Evolutionary conservation across 768 basidiomycete species (phyloP), one percentile per base, ranked within the genome.

Genomic region (Xerocomus brunneocitrinus): DNA sequence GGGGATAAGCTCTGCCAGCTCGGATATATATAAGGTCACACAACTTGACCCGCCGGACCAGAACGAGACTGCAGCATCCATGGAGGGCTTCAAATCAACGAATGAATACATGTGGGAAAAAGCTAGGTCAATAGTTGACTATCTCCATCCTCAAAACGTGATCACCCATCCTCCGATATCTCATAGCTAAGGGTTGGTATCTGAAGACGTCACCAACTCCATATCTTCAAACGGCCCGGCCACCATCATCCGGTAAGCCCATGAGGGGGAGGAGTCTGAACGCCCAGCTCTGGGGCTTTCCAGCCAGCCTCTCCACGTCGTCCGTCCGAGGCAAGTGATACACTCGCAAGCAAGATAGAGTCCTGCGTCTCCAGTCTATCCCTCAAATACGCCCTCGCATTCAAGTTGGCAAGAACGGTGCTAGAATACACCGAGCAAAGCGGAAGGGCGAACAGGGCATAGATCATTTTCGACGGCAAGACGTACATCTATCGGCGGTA

Each of bases 321-420:
- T 8, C 28, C 28, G 13, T 44, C 16, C 5, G 42, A 27, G n/a
- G 3, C 38, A n/a, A 39, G 38, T 39, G 38, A 1, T 8, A 10
- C 16, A 28, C 42, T 14, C 0, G 43, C 19, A 9, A 35, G 43
- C 14, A 28, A 38, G 19, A 80, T 79, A 44, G n/a, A n/a, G n/a
- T 83, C 16, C 19, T 12, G 13, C 10, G 71, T 1, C 76, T 8
- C 28, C 5, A 24, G 2, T 8, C 25, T 13, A 7, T 16, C 42
- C 8, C 42, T 43, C 13, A 43, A 14, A 43, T 43, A 43, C 7
- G 27, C 24, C 27, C 42, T 43, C 16, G 42, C 42, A 8, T 43
- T 43, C 42, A 43, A 28, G 42, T 43, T 43, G n/a, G 42, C 42
- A 16, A 43, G 42, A 10, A 43, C 42, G 42, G 42, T 28, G 27